These are phyloP conservation scores for Xylaria scruposa DNA, from an alignment of 495 filamentous ascomycete species.

Conservation along the genomic window DNA sequence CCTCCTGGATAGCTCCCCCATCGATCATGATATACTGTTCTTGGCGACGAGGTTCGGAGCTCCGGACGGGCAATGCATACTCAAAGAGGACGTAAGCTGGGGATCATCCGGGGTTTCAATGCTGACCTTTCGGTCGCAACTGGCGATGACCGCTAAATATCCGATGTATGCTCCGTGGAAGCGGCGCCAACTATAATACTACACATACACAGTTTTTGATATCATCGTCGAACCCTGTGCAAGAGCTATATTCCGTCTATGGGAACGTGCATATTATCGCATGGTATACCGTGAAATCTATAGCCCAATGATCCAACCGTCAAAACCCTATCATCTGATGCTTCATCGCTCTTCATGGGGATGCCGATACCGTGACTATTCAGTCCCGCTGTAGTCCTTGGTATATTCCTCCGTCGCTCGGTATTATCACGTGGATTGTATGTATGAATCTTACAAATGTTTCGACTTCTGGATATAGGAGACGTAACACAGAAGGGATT, in stretches of 20 bases:
- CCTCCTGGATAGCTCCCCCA: background rate
- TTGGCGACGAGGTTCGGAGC: slow-evolving; percentile 7
- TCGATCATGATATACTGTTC: background rate
- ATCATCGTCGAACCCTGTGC: background rate
- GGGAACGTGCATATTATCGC: slow-evolving; percentile 1
- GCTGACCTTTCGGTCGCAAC: slow-evolving; percentile 7
- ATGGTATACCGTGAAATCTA: slow-evolving; percentile 1
- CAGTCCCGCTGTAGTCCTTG: background rate
- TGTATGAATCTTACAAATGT: background rate
- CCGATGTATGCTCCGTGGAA: background rate
- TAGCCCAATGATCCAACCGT: background rate
- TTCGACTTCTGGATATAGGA: background rate
- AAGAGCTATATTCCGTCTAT: background rate
- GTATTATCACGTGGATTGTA: background rate
- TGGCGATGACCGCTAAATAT: slow-evolving; percentile 6
- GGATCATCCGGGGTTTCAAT: slow-evolving; percentile 7
- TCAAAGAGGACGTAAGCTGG: background rate
- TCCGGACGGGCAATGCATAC: slow-evolving; percentile 6
- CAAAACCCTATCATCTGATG: background rate
- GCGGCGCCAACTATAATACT: background rate
- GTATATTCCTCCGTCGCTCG: background rate
- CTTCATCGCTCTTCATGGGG: background rate
- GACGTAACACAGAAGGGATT: background rate
- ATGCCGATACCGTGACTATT: background rate
- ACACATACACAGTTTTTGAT: background rate